These are phyloP conservation scores for Tricholoma bakamatsutake DNA, from an alignment of 768 basidiomycete species.

Conservation along the genomic window DNA sequence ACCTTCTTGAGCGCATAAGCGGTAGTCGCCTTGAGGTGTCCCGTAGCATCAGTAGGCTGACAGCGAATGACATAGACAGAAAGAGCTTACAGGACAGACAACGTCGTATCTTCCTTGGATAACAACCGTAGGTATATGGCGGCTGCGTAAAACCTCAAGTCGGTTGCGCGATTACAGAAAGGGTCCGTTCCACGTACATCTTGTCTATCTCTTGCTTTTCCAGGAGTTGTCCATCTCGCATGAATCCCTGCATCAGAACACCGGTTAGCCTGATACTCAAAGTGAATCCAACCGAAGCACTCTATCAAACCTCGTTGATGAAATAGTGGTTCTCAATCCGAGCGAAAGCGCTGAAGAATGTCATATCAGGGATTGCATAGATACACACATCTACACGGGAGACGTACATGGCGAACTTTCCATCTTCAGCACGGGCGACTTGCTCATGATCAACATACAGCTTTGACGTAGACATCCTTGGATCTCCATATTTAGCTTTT, in stretches of 20 bases:
- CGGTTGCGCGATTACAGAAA: not conserved
- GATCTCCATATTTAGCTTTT: not conserved
- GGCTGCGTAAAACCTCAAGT: conserved; percentile 35
- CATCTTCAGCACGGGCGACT: conserved; percentile 62
- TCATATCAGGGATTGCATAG: not conserved
- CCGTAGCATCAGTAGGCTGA: not conserved
- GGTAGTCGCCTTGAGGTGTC: conserved; percentile 55
- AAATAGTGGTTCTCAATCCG: conserved; percentile 92
- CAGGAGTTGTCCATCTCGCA: conserved; percentile 84
- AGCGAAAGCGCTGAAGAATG: conserved; percentile 65
- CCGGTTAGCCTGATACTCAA: not conserved
- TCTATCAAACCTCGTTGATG: conserved; percentile 56
- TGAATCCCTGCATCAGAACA: conserved; percentile 55
- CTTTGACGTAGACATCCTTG: conserved; percentile 79
- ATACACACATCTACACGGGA: not conserved
- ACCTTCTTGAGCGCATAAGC: conserved; percentile 77
- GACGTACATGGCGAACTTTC: conserved; percentile 70
- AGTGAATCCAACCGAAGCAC: not conserved
- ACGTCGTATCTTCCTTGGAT: conserved; percentile 89
- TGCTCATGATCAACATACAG: conserved; percentile 64
- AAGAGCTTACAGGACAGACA: conserved; percentile 66
- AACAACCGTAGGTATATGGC: conserved; percentile 79
- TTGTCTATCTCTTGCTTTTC: conserved; percentile 82
- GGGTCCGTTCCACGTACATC: conserved; percentile 46
- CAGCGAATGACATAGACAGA: not conserved